A percentile compares a stretch with the other conserved stretches of the same genome.
phyloP scores from a whole-genome alignment of 2,329 filamentous ascomycete species.

The Fusarium nurragi region DNA sequence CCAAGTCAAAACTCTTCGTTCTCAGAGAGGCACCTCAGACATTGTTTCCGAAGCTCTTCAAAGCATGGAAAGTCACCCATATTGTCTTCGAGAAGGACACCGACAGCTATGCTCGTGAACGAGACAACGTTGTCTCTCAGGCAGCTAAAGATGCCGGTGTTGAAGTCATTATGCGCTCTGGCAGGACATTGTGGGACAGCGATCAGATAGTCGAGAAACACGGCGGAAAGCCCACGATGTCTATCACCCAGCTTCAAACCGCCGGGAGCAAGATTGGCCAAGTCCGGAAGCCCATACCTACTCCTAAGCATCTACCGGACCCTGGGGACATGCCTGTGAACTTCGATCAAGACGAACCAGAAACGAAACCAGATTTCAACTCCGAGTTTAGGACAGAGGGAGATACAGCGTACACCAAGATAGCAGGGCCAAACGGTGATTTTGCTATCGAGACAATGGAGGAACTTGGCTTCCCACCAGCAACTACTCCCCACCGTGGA shows the following conservation, averaged over 20 bases:
- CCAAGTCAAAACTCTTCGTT: constrained; percentile 75
- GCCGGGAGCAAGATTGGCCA: constrained; percentile 70
- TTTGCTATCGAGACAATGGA: constrained; percentile 76
- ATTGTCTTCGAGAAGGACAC: constrained; percentile 83
- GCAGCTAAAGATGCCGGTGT: constrained; percentile 73
- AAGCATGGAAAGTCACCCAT: constrained; percentile 77
- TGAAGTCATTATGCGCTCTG: constrained; percentile 69
- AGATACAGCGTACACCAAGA: constrained; percentile 66
- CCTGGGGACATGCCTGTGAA: constrained; percentile 70
- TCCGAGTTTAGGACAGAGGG: constrained; percentile 59
- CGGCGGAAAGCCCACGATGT: constrained; percentile 78
- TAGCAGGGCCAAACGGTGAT: constrained; percentile 74
- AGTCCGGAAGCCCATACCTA: constrained; percentile 68
- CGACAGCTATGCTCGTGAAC: constrained; percentile 73
- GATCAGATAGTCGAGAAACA: constrained; percentile 74
- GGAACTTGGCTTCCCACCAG: constrained; percentile 73
- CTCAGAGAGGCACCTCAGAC: constrained; percentile 78
- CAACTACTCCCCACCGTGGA: constrained; percentile 73
- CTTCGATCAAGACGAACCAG: constrained; percentile 65
- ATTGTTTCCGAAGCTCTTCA: constrained; percentile 76
- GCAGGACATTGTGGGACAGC: constrained; percentile 78
- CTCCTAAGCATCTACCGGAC: constrained; percentile 69
- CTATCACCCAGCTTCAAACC: constrained; percentile 71
- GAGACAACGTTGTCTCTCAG: constrained; percentile 68
- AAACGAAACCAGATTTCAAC: constrained; percentile 68